These are phyloP conservation scores for Trypanosomatidae sp. DNA, from an alignment of 208 protist genomes.

Conservation along the genomic window DNA sequence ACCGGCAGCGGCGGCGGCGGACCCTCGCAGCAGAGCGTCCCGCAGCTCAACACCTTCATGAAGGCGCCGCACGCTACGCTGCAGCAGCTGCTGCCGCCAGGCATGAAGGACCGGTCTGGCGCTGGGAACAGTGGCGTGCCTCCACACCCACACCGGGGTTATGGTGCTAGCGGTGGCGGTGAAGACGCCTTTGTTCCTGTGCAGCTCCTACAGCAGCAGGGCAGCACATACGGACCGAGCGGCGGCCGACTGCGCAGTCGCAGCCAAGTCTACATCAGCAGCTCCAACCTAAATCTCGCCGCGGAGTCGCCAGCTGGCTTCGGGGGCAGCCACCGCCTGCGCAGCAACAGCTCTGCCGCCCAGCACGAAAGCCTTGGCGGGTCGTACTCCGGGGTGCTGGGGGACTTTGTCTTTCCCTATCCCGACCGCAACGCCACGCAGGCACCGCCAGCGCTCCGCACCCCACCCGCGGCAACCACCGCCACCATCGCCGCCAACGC, in stretches of 20 bases:
- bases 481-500: no score
- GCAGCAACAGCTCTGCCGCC: constrained; percentile 1
- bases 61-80: constrained; percentile 2
- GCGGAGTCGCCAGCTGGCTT: no score
- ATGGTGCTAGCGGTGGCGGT: no score
- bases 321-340: neutral
- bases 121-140: neutral
- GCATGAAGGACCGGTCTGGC: constrained; percentile 10
- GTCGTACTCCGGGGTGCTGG: no score
- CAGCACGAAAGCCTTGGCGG: no score
- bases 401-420: neutral
- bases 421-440: no score
- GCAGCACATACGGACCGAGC: neutral
- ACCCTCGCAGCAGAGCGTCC: neutral
- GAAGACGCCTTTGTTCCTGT: neutral
- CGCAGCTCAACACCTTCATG: constrained; percentile 16
- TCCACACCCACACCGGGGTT: no score
- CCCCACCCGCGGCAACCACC: no score
- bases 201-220: neutral
- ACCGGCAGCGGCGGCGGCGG: constrained; percentile 1
- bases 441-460: no score
- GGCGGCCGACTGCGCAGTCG: no score
- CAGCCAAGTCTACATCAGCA: neutral
- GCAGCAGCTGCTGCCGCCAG: constrained; percentile 16
- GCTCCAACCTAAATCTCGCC: neutral